These are phyloP conservation scores for Solanum appendiculatum DNA, from an alignment of 257 asterid genomes.

Conservation along the genomic window DNA sequence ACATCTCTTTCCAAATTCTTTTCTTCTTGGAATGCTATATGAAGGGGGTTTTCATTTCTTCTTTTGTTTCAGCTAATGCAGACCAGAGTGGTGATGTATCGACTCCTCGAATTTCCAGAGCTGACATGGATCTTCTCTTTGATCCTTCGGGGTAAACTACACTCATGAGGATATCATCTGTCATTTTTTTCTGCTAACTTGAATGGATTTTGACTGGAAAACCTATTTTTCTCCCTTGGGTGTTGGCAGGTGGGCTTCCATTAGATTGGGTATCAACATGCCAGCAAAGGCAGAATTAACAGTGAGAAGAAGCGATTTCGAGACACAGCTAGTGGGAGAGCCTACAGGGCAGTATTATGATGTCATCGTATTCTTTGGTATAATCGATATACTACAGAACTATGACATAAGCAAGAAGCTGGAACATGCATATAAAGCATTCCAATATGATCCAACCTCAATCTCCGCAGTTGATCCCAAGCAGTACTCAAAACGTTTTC, in stretches of 20 bases:
- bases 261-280: constrained; percentile 51
- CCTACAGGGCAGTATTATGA: constrained; percentile 76
- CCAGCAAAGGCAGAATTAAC: constrained; percentile 75
- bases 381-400: constrained; percentile 83
- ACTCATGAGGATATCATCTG: not conserved
- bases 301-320: constrained; percentile 31
- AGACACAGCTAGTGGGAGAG: constrained; percentile 61
- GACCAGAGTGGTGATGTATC: constrained; percentile 19
- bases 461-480: constrained; percentile 90
- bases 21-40: not conserved
- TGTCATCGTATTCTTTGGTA: constrained; percentile 67
- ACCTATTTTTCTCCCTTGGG: not conserved
- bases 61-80: constrained; percentile 17
- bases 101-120: constrained; percentile 20
- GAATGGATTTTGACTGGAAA: not conserved
- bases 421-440: constrained; percentile 88
- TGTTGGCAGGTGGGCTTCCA: constrained; percentile 31
- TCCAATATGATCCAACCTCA: constrained; percentile 81
- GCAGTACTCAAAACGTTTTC: constrained; percentile 74
- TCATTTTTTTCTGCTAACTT: not conserved
- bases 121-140: constrained; percentile 20
- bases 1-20: not conserved
- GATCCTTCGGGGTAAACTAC: constrained; percentile 30
- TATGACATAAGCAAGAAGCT: constrained; percentile 92
- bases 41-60: not conserved